Base-by-base conservation (phyloP, 345 rosid species). In the Linum usitatissimum region DNA sequence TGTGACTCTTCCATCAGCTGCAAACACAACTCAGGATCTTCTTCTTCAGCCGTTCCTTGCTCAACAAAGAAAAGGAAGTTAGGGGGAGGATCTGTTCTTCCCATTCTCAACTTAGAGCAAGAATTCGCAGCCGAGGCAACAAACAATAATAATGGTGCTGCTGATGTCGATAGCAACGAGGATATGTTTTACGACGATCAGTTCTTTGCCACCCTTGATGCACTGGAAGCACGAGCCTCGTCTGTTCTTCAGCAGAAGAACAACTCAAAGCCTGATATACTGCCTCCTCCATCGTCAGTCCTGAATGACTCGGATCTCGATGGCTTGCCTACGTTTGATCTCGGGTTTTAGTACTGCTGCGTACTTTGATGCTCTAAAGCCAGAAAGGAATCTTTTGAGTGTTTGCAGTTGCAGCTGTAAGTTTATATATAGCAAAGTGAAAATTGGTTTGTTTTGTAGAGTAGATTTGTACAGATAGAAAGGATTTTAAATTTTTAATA, bases 201-300 rank as follows among this genome's bases (percentile, higher is more conserved):
- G 66, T 92, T 92, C 73, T 92, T 76, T 18, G 95, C 81, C 30
- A 96, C 89, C 75, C 84, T 92, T 51, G 95, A 92, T 65, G 96
- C 91, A 3, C 66, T 92, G 65, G 98, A 92, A 76, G 93, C 84
- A 38, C 84, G 87, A 38, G 98, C 96, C 34, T 66, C 85, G 23
- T 61, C 73, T 71, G 76, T 82, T 77, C 80, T 82, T 77, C 80
- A 85, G 54, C 78, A 80, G 57, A 71, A 34, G 38, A 34, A 34
- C 38, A 34, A 70, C 40, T 74, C 61, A 57, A 75, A 79, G 45
- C 79, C 64, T 70, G 78, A 68, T 30, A 58, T 40, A 57, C 18
- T 55, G 38, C 38, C 38, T 34, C 38, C 38, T 68, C 71, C 70
- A 53, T 28, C 60, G 42, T 17, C 64, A 3, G 66, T 66, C 9